Base-by-base conservation (phyloP, 345 rosid genomes). In the Populus pruinosa region DNA sequence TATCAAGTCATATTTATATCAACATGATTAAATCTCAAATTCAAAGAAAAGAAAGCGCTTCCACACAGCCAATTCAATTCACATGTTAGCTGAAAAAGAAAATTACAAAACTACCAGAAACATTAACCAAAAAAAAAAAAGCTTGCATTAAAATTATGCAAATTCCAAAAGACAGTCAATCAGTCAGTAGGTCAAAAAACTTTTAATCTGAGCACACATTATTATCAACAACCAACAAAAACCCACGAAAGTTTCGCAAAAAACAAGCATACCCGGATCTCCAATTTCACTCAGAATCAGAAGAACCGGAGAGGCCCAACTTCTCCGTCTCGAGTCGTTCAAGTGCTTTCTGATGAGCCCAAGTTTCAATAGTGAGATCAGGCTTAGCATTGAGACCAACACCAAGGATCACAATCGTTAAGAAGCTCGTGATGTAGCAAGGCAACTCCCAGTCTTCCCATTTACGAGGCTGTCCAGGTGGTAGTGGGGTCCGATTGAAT, bases 361-460 rank as follows among this genome's bases (percentile, higher is more conserved):
- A 96, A 71, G 97, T 96, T 89, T 96, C 99, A 82, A 96, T 93
- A 47, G 98, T 87, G 76, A 96, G 97, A 91, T 96, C 99, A 71
- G 99, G 99, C 85, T 95, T 95, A 63, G 98, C 98, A 68, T 93
- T 95, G 79, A 95, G 96, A 3, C 99, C 98, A 6, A 96, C 99
- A 6, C 99, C 99, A 16, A 96, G 95, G 80, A 92, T 96, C 72
- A 96, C 98, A 77, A 96, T 84, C 53, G 99, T 85, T 79, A 96
- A 91, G 88, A 93, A 96, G 90, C 99, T 93, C 12, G 98, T 92
- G 87, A 96, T 71, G 87, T 96, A 96, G 90, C 98, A 93, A 29
- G 99, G 99, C 2, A 95, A 92, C 92, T 95, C 98, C 99, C 99
- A 95, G 76, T 95, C 99, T 79, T 95, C 99, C 98, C 98, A 96